Percentiles rank a stretch among this genome's conserved stretches.
These are phyloP conservation scores for Omphalotus olearius DNA, from an alignment of 1,284 basidiomycete species.

Conservation along the genomic window DNA sequence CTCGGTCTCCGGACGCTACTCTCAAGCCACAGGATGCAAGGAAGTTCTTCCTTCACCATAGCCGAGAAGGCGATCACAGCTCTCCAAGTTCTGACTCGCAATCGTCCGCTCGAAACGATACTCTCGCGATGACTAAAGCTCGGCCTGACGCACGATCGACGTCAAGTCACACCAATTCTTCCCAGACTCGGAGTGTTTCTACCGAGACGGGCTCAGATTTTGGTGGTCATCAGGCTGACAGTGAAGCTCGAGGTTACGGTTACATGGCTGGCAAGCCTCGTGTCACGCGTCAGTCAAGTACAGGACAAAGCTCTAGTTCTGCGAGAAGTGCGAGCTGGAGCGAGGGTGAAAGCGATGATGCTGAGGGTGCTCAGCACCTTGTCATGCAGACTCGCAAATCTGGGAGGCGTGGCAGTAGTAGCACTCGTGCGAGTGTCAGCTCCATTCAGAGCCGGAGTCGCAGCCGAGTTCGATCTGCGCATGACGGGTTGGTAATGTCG, in stretches of 20 bases:
- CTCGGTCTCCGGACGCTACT: constrained; percentile 3
- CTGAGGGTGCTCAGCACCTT: background rate
- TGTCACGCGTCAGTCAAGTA: background rate
- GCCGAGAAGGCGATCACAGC: constrained; percentile 1
- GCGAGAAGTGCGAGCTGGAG: constrained; percentile 3
- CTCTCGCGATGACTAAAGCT: no score
- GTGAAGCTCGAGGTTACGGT: no score
- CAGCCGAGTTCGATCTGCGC: background rate
- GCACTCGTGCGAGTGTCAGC: background rate
- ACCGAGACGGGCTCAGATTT: no score
- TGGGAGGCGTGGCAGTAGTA: background rate
- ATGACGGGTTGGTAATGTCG: constrained; percentile 11
- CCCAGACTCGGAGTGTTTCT: no score
- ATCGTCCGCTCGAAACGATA: constrained; percentile 4
- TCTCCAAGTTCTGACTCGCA: constrained; percentile 7
- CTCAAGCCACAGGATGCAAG: constrained; percentile 10
- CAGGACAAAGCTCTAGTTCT: background rate
- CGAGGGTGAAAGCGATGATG: constrained; percentile 7
- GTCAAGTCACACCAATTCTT: no score
- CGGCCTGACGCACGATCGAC: no score
- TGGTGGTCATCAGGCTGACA: no score
- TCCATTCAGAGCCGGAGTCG: constrained; percentile 4
- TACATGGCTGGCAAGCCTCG: background rate
- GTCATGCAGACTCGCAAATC: background rate
- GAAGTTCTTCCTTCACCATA: constrained; percentile 4